Evolutionary conservation across 2,329 filamentous ascomycete species (phyloP).

Genomic region (Epichloe gansuensis): DNA sequence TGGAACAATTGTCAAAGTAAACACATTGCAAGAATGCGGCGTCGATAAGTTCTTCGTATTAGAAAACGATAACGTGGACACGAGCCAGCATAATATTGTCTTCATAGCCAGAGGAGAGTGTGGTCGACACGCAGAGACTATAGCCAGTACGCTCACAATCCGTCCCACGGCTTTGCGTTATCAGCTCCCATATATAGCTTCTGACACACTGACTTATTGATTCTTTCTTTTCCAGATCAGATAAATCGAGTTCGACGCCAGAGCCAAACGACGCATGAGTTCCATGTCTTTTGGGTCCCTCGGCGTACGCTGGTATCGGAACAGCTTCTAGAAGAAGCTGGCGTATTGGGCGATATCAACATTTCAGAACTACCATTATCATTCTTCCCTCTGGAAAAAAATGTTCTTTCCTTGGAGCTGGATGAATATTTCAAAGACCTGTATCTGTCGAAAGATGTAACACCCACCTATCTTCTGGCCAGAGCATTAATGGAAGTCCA

Average conservation of each 20-base stretch:
- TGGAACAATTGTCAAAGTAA: conserved; percentile 87
- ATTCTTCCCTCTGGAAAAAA: conserved; percentile 84
- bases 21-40: conserved; percentile 89
- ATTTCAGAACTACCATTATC: conserved; percentile 77
- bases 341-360: conserved; percentile 83
- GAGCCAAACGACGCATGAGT: conserved; percentile 84
- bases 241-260: conserved; percentile 81
- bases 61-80: conserved; percentile 90
- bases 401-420: conserved; percentile 81
- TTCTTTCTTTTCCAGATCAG: conserved; percentile 49
- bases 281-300: conserved; percentile 93
- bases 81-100: conserved; percentile 86
- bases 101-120: conserved; percentile 89
- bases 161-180: not conserved
- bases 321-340: conserved; percentile 80
- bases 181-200: not conserved
- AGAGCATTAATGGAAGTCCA: conserved; percentile 92
- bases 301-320: conserved; percentile 85
- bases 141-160: conserved; percentile 59
- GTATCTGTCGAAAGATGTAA: conserved; percentile 82
- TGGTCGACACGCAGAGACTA: conserved; percentile 65
- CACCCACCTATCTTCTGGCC: conserved; percentile 76
- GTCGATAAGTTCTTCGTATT: conserved; percentile 96
- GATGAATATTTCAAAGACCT: conserved; percentile 78
- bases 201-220: conserved; percentile 15